These are phyloP conservation scores for Cyberlindnera americana DNA, from an alignment of 805 yeast genomes.

Conservation along the genomic window DNA sequence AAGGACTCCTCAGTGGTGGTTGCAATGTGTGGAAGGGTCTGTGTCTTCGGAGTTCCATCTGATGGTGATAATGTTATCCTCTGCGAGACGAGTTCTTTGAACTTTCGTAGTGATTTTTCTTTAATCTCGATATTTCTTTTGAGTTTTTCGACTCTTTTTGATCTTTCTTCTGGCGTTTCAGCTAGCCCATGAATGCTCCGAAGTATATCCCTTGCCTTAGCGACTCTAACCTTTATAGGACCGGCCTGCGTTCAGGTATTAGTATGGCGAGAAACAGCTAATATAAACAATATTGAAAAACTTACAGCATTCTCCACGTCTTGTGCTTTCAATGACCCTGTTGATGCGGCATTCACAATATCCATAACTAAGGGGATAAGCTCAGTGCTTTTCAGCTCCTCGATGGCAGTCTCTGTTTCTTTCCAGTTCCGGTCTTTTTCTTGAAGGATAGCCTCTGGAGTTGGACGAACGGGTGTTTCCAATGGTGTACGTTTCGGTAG, in stretches of 20 bases:
- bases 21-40: neutral
- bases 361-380: constrained; percentile 39
- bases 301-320: constrained; percentile 41
- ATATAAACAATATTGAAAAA: too few relatives aligned
- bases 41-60: constrained; percentile 1
- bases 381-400: constrained; percentile 34
- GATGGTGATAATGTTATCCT: constrained; percentile 10
- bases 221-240: constrained; percentile 39
- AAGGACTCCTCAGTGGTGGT: neutral
- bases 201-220: constrained; percentile 33
- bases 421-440: constrained; percentile 14
- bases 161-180: constrained; percentile 38
- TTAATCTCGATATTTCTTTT: constrained; percentile 31
- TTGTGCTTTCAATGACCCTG: constrained; percentile 39
- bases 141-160: constrained; percentile 32
- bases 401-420: constrained; percentile 20
- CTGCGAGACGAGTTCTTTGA: constrained; percentile 20
- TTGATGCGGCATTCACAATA: constrained; percentile 36
- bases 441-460: constrained; percentile 9
- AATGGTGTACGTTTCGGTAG: constrained; percentile 10
- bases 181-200: constrained; percentile 42
- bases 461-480: constrained; percentile 12
- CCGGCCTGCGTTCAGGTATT: constrained; percentile 43
- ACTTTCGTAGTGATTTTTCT: constrained; percentile 23
- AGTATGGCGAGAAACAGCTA: too few relatives aligned